phyloP scores from a whole-genome alignment of 306 rosid genomes.

The Trifolium pratense region DNA sequence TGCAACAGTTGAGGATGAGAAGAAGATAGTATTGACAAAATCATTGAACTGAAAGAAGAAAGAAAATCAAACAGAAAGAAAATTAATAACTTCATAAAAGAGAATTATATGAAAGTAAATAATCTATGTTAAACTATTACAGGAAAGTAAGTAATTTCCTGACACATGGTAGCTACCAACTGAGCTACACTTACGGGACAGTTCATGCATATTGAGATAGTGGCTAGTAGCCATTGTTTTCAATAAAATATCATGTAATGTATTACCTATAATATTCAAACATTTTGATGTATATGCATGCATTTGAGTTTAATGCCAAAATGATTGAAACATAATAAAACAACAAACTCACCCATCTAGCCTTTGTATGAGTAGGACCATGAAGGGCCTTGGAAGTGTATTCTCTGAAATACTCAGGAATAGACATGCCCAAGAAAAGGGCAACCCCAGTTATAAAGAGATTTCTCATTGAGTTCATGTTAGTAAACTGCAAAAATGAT shows the following conservation, averaged over 20 bases:
- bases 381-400: constrained; percentile 84
- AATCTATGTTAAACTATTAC: too few species aligned
- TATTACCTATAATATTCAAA: background rate
- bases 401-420: constrained; percentile 90
- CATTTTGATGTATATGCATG: background rate
- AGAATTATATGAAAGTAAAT: constrained; percentile 9
- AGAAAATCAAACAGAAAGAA: background rate
- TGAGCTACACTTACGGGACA: too few species aligned
- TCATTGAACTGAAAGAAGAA: constrained; percentile 82
- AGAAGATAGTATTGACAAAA: constrained; percentile 91
- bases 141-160: too few species aligned
- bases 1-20: constrained; percentile 85
- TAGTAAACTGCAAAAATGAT: constrained; percentile 98
- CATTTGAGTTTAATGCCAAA: constrained; percentile 5
- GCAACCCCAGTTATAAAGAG: constrained; percentile 87
- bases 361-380: constrained; percentile 88
- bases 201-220: background rate
- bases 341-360: constrained; percentile 90
- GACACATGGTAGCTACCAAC: too few species aligned
- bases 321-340: constrained; percentile 36
- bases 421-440: constrained; percentile 85
- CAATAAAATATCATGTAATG: background rate
- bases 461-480: constrained; percentile 98
- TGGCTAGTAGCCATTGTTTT: background rate
- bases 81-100: constrained; percentile 17